Percentiles rank a stretch among this genome's conserved stretches.
These are phyloP conservation scores for Alternaria consortialis DNA, from an alignment of 2,329 filamentous ascomycete species.

Conservation along the genomic window DNA sequence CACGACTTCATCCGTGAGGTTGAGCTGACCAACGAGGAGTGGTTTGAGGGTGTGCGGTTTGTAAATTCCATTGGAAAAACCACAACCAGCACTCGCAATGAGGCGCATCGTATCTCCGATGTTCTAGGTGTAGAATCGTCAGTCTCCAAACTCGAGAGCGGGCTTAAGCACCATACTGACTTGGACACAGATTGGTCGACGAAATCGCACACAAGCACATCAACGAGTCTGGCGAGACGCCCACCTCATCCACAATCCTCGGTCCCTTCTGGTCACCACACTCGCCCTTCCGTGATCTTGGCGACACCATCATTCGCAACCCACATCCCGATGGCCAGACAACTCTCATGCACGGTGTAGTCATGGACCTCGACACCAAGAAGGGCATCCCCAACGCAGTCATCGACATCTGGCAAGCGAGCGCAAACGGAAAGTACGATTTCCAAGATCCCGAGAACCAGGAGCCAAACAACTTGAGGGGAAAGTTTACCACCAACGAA, in stretches of 20 bases:
- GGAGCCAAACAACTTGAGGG: conserved; percentile 76
- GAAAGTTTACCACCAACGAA: conserved; percentile 76
- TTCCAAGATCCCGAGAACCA: conserved; percentile 78
- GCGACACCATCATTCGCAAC: conserved; percentile 72
- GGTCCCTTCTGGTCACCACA: conserved; percentile 82
- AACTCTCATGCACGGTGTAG: conserved; percentile 73
- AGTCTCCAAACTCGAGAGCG: conserved; percentile 39
- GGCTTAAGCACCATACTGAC: background rate
- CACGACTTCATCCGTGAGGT: conserved; percentile 82
- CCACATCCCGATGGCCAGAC: conserved; percentile 65
- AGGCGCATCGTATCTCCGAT: conserved; percentile 76
- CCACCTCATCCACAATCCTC: conserved; percentile 79
- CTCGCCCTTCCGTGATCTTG: conserved; percentile 74
- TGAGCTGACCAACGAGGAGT: conserved; percentile 79
- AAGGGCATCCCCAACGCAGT: conserved; percentile 73
- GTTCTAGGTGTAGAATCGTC: conserved; percentile 77
- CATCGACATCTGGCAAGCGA: conserved; percentile 82
- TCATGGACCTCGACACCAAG: conserved; percentile 71
- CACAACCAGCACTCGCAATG: conserved; percentile 73
- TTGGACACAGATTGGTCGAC: conserved; percentile 64
- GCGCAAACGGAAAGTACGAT: conserved; percentile 78
- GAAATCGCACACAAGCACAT: conserved; percentile 72
- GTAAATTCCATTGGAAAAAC: conserved; percentile 78
- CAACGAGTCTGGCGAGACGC: conserved; percentile 67
- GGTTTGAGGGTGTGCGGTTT: conserved; percentile 78